Evolutionary conservation across 192 early-diverging fungal species (phyloP).

Genomic region (Coemansia sp.): DNA sequence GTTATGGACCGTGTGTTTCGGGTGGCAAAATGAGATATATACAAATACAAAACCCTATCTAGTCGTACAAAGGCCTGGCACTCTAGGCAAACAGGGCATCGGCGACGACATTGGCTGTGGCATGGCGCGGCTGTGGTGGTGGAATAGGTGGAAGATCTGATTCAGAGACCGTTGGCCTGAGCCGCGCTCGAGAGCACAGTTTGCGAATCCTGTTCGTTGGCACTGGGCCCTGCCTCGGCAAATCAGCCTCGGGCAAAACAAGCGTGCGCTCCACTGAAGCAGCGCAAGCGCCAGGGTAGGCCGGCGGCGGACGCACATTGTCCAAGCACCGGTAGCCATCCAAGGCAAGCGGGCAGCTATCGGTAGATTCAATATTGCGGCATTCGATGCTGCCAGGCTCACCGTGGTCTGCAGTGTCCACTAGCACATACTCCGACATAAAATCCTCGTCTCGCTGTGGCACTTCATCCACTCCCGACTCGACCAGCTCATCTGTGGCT

Average conservation of each 20-base stretch:
- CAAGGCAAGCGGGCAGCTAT: slow-evolving; percentile 27
- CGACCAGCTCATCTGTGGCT: slow-evolving; percentile 24
- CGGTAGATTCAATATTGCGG: not conserved
- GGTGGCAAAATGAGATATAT: not conserved
- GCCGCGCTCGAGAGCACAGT: slow-evolving; percentile 24
- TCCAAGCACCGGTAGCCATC: slow-evolving; percentile 28
- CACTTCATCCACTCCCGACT: slow-evolving; percentile 13
- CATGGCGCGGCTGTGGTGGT: not conserved
- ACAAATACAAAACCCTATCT: not conserved
- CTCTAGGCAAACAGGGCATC: not conserved
- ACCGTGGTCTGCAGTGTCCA: slow-evolving; percentile 14
- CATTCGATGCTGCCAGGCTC: not conserved
- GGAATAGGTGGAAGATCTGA: not conserved
- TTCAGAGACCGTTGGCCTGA: not conserved
- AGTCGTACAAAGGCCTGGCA: not conserved
- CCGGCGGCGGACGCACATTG: slow-evolving; percentile 27
- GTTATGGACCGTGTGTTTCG: not conserved
- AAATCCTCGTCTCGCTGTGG: slow-evolving; percentile 35
- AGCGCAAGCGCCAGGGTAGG: slow-evolving; percentile 26
- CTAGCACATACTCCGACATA: slow-evolving; percentile 41
- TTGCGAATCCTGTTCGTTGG: slow-evolving; percentile 5
- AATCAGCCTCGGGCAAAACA: slow-evolving; percentile 2
- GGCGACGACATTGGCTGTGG: not conserved
- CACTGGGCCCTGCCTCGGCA: not conserved
- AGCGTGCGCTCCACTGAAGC: slow-evolving; percentile 29